A percentile compares a stretch with the other conserved stretches of the same genome.
These are phyloP conservation scores for Hanseniaspora jakobsenii DNA, from an alignment of 805 yeast genomes.

Conservation along the genomic window DNA sequence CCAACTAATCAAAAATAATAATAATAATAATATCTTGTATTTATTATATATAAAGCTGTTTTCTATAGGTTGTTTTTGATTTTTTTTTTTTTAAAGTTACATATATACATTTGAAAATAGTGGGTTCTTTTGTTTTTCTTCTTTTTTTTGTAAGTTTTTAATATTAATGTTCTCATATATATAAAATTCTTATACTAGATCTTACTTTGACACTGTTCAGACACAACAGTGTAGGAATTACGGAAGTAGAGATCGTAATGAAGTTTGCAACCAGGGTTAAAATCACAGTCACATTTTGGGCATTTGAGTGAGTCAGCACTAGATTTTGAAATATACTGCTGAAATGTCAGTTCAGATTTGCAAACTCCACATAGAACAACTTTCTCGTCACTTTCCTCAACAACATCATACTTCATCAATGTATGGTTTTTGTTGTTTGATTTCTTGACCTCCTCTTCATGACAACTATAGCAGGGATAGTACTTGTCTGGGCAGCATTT, in stretches of 20 bases:
- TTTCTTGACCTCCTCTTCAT: too few species aligned
- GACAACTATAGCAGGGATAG: constrained; percentile 27
- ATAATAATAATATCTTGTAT: too few species aligned
- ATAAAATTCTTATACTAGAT: too few species aligned
- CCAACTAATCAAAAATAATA: too few species aligned
- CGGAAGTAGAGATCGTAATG: constrained; percentile 27
- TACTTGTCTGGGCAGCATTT: constrained; percentile 24
- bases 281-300: constrained; percentile 20
- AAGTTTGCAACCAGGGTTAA: constrained; percentile 27
- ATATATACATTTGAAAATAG: too few species aligned
- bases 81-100: too few species aligned
- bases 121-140: not conserved
- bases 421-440: constrained; percentile 18
- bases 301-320: constrained; percentile 17
- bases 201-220: constrained; percentile 7
- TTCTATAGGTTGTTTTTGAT: too few species aligned
- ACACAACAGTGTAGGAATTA: not conserved
- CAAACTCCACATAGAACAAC: constrained; percentile 27
- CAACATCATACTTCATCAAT: constrained; percentile 17
- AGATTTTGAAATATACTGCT: constrained; percentile 17
- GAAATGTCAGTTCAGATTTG: constrained; percentile 22
- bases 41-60: too few species aligned
- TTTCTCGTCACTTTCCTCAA: constrained; percentile 15
- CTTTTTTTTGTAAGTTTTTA: too few species aligned
- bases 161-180: too few species aligned